A percentile compares a stretch with the other conserved stretches of the same genome.
These are phyloP conservation scores for Phlyctochytrium planicorne DNA, from an alignment of 192 early-diverging fungal genomes.

Conservation along the genomic window DNA sequence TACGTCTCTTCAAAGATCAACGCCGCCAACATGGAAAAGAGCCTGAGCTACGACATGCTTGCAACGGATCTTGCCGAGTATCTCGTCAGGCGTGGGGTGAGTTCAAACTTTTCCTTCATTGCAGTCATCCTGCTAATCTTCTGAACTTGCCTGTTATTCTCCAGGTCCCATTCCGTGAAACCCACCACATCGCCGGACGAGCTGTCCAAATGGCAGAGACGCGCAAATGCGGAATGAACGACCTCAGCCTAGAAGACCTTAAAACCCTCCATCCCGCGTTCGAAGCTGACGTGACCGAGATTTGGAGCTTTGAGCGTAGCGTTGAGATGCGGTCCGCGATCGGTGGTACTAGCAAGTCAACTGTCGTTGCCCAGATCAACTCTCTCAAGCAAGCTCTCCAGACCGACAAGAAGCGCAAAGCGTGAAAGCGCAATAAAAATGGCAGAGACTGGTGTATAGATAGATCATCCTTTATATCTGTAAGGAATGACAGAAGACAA, in stretches of 20 bases:
- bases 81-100: conserved; percentile 89
- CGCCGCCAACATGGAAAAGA: conserved; percentile 76
- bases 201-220: conserved; percentile 94
- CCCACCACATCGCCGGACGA: conserved; percentile 95
- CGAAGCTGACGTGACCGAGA: conserved; percentile 72
- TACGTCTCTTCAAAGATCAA: conserved; percentile 58
- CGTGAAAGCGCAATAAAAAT: too few relatives aligned
- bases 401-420: too few relatives aligned
- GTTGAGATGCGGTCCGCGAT: conserved; percentile 84
- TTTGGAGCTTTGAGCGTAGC: conserved; percentile 91
- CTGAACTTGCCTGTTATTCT: too few relatives aligned
- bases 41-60: conserved; percentile 89
- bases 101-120: neutral
- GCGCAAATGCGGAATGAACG: conserved; percentile 65
- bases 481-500: too few relatives aligned
- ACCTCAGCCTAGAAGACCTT: conserved; percentile 78
- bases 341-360: conserved; percentile 83
- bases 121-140: conserved; percentile 1
- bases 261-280: conserved; percentile 84
- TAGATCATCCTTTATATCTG: too few relatives aligned
- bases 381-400: too few relatives aligned
- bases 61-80: conserved; percentile 99
- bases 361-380: conserved; percentile 77
- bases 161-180: conserved; percentile 96
- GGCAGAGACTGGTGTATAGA: too few relatives aligned